Conservation (phyloP, 495 filamentous ascomycete species). For the Neurospora sp. region DNA sequence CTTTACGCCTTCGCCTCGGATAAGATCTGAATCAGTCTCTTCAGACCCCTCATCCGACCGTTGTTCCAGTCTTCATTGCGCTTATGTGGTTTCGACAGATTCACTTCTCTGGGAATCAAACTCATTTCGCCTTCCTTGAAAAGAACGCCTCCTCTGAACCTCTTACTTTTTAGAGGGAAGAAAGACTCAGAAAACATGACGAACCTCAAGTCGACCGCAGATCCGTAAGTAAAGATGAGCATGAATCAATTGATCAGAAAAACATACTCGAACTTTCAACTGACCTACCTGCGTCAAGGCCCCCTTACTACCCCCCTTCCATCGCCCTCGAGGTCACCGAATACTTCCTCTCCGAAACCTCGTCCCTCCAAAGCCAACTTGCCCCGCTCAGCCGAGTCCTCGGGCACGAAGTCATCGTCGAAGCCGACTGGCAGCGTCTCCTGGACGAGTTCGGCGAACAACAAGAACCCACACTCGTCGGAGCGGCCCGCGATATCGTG, state of each 20-base stretch:
- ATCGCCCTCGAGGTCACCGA: neutral
- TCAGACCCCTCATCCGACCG: neutral
- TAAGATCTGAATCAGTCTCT: neutral
- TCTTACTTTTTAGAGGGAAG: neutral
- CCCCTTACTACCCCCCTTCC: neutral
- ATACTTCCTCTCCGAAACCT: accelerated
- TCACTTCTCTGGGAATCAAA: neutral
- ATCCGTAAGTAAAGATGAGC: neutral
- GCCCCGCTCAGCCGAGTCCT: conserved; percentile 13
- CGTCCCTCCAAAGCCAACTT: conserved; percentile 4
- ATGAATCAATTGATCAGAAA: neutral
- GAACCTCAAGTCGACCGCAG: neutral
- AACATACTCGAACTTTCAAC: neutral
- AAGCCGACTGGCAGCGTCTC: conserved; percentile 27
- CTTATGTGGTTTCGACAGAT: neutral
- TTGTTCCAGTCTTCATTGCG: neutral
- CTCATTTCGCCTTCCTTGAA: neutral
- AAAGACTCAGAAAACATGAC: neutral
- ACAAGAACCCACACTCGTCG: neutral
- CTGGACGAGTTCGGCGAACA: conserved; percentile 13
- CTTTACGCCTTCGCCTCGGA: neutral
- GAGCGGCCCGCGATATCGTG: neutral
- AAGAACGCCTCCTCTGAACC: neutral
- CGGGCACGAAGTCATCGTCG: conserved; percentile 22
- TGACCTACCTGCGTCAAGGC: neutral